Evolutionary conservation across 1,284 basidiomycete species (phyloP), one percentile per base, ranked within the genome.

Genomic region (Cryptococcus deneoformans): DNA sequence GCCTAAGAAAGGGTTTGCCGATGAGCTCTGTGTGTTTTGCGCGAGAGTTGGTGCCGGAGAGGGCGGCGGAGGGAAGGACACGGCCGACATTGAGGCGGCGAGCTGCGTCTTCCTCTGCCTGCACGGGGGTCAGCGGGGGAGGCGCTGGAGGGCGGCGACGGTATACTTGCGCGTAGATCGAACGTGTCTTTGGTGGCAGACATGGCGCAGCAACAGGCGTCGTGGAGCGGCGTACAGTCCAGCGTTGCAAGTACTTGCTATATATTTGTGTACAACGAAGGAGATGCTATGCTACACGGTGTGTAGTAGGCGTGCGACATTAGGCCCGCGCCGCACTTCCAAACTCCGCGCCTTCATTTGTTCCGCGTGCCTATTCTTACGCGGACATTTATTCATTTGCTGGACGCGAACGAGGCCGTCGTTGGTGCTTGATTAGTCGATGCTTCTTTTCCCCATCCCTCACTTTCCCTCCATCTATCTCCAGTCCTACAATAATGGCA

Each of bases 21-120:
- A 73, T 70, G 57, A 76, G 53, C 49, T 76, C 74, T 7, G 66
- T 70, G 34, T 60, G 54, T 54, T 66, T 67, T 5, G 60, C 69
- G 40, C 68, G 63, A 14, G 56, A 62, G 12, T 55, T 61, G 40
- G 55, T 50, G 14, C 65, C 66, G 1, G 62, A 58, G 43, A 60
- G 65, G 16, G 56, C 52, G 42, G 50, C 10, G 47, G 52, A 24
- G 24, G 46, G 46, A 9, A 34, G 46, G 14, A 47, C 46, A 12
- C 58, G 40, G 46, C 65, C 52, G 48, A 65, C 59, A 49, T 71
- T 69, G 5, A 62, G 56, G 5, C 71, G 52, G 4, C 72, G 62
- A 16, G 68, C 65, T 8, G 71, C 70, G 50, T 76, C 74, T 53
- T 74, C 74, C 46, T 74, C 72, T 0, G 74, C 74, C 70, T 72